Evolutionary conservation across 768 basidiomycete genomes (phyloP), one percentile per base, ranked within the genome.

Genomic region (Collybia sp.): DNA sequence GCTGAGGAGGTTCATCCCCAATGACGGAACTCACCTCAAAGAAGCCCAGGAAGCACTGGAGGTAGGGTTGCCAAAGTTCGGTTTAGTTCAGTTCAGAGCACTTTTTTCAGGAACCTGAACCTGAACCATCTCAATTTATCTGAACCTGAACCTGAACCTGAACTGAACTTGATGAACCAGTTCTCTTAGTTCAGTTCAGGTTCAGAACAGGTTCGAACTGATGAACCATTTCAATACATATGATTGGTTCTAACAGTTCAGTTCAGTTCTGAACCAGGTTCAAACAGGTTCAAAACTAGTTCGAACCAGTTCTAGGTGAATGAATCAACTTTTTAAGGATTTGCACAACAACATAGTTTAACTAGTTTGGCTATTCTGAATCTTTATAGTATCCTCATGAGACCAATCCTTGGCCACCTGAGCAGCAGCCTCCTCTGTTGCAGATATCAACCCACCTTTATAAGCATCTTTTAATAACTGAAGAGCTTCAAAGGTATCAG

Each of bases 401-500:
- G 17, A 37, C 35, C 35, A 37, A n/a, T 37, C 35, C 10, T 37
- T 13, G 10, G 35, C n/a, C 17, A 18, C 35, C 13, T 37, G 35
- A 37, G 35, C 35, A n/a, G 13, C 35, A 37, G 35, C 35, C 13
- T 37, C 40, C 17, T 45, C 38, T 18, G 42, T 36, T 11, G 58
- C 59, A n/a, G 40, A 32, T 30, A 62, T 53, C 46, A 58, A 55
- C 10, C 64, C 57, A 51, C 61, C 58, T 6, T 46, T 15, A 42
- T 67, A 67, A 3, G 44, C 53, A 51, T 45, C 48, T 46, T 67
- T 67, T 16, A 65, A 49, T 25, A 65, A 47, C 42, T 66, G 65
- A 4, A 62, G 50, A 10, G 45, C 51, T 42, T 55, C 49, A 45
- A 66, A 67, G 8, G 51, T 55, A 16, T 47, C 20, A n/a, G 59